Conservation (phyloP, 116 monocot species). For the Dioscorea cayenensis region DNA sequence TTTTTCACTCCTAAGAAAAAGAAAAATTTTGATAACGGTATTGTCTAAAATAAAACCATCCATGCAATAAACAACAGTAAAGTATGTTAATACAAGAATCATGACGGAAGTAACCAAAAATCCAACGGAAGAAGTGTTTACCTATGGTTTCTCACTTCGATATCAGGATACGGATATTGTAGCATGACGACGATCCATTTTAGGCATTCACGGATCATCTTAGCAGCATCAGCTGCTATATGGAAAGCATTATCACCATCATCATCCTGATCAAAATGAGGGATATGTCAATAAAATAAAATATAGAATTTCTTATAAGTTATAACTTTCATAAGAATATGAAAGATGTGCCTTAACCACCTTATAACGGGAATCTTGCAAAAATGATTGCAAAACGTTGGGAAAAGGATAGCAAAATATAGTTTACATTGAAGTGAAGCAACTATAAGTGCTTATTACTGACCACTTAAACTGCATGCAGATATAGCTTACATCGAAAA, state of each 20-base stretch:
- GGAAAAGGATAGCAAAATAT: no score
- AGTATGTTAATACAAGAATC: background rate
- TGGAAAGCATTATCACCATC: conserved; percentile 99
- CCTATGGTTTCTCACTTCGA: conserved; percentile 98
- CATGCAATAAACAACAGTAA: background rate
- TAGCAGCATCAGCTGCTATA: conserved; percentile 99
- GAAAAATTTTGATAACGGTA: background rate
- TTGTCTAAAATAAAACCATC: background rate
- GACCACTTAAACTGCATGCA: no score
- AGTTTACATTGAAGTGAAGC: no score
- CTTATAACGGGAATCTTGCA: no score
- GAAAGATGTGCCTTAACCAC: no score
- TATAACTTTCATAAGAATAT: background rate
- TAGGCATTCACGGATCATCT: conserved; percentile 96
- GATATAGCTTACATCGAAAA: no score
- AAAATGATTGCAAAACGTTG: no score
- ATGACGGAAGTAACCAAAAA: background rate
- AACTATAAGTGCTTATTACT: no score
- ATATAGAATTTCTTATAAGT: background rate
- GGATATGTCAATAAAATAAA: background rate
- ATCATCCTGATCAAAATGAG: conserved; percentile 66
- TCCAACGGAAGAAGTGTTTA: conserved; percentile 14
- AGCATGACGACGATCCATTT: conserved; percentile 95
- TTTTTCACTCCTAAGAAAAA: no score
- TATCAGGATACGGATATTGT: conserved; percentile 57